Conservation (phyloP, 1,139 yeast genomes). For the Sugiyamaella xylanicola region DNA sequence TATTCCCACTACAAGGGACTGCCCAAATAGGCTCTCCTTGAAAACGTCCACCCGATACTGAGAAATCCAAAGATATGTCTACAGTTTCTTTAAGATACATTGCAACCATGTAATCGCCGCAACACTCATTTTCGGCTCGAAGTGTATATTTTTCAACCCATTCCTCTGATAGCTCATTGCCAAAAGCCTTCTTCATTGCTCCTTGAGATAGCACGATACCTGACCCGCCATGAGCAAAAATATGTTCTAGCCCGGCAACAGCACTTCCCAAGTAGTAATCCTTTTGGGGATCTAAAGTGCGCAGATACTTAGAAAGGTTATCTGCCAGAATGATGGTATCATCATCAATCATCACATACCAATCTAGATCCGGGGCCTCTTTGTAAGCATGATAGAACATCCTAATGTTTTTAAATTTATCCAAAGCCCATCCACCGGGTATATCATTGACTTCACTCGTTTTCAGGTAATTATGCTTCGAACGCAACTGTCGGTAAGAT, state of each 20-base stretch:
- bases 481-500: conserved; percentile 29
- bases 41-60: conserved; percentile 28
- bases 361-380: conserved; percentile 32
- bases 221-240: conserved; percentile 45
- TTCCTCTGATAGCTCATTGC: conserved; percentile 21
- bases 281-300: conserved; percentile 31
- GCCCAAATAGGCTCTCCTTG: conserved; percentile 31
- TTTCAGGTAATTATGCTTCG: conserved; percentile 24
- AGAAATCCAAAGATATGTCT: conserved; percentile 31
- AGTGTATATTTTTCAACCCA: conserved; percentile 27
- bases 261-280: conserved; percentile 39
- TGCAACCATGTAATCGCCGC: conserved; percentile 44
- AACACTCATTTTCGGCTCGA: conserved; percentile 31
- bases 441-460: conserved; percentile 8
- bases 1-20: conserved; percentile 29
- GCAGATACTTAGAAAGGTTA: conserved; percentile 33
- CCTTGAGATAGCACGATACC: conserved; percentile 41
- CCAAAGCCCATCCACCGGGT: conserved; percentile 39
- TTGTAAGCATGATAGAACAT: conserved; percentile 42
- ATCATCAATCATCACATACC: conserved; percentile 45
- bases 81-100: conserved; percentile 29
- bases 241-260: conserved; percentile 30
- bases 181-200: conserved; percentile 38
- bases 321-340: conserved; percentile 40
- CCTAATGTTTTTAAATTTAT: conserved; percentile 42